A percentile compares a stretch with the other conserved stretches of the same genome.
Conservation (phyloP, 768 basidiomycete species). For the Termitomyces sp. region DNA sequence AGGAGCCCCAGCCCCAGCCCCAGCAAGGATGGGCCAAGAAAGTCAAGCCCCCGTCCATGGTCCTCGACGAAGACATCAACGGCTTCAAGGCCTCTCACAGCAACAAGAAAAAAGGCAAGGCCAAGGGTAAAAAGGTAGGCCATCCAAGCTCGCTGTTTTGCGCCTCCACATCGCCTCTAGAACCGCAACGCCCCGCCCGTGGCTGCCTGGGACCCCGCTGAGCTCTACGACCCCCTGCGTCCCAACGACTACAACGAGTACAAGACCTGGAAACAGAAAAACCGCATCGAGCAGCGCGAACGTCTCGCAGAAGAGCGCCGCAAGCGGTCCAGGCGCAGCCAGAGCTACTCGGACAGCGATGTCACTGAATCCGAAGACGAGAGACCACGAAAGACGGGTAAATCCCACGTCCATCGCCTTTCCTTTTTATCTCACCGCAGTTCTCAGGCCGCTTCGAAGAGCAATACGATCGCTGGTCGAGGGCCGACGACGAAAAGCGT, state of each 20-base stretch:
- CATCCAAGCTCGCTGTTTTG: not conserved
- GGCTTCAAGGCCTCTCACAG: constrained; percentile 64
- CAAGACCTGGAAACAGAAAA: constrained; percentile 74
- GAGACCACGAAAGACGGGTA: constrained; percentile 65
- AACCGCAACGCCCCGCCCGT: constrained; percentile 54
- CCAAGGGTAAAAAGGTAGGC: constrained; percentile 57
- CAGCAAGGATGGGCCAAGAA: constrained; percentile 83
- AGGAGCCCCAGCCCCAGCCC: constrained; percentile 28
- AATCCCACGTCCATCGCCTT: constrained; percentile 9
- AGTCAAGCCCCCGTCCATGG: constrained; percentile 87
- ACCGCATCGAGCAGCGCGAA: constrained; percentile 70
- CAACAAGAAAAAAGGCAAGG: constrained; percentile 53
- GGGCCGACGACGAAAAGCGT: constrained; percentile 42
- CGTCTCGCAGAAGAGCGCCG: constrained; percentile 54
- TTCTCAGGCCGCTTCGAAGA: constrained; percentile 44
- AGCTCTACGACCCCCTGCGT: constrained; percentile 74
- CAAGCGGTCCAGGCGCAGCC: constrained; percentile 51
- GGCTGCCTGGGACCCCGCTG: constrained; percentile 70
- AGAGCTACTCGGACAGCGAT: constrained; percentile 64
- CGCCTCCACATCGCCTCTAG: constrained; percentile 25
- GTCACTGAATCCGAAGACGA: constrained; percentile 62
- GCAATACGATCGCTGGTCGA: constrained; percentile 48
- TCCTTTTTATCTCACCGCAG: constrained; percentile 6
- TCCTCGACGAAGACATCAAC: constrained; percentile 85
- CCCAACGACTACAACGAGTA: constrained; percentile 90